Evolutionary conservation across 2,329 filamentous ascomycete species (phyloP).

Genomic region (Epicoccum nigrum): DNA sequence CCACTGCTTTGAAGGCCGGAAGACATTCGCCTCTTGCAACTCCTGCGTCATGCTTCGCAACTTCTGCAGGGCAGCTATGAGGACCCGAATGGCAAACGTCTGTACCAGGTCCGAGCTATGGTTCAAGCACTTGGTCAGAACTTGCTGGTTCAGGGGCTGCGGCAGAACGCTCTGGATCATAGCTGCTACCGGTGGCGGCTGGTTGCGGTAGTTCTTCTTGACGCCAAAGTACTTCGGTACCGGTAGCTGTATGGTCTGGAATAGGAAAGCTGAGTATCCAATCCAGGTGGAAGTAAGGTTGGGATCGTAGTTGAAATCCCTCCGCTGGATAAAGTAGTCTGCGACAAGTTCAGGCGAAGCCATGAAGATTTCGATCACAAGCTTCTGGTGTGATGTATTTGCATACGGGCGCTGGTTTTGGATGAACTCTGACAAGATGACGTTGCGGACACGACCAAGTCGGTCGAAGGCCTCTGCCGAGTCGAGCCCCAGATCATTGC

Average conservation of each 20-base stretch:
- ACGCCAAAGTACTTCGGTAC: slow-evolving; percentile 76
- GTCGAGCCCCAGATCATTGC: slow-evolving; percentile 70
- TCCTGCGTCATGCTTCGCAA: slow-evolving; percentile 68
- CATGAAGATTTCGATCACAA: slow-evolving; percentile 79
- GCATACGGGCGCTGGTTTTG: slow-evolving; percentile 83
- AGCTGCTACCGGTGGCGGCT: slow-evolving; percentile 79
- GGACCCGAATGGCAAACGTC: slow-evolving; percentile 81
- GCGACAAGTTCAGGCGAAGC: slow-evolving; percentile 85
- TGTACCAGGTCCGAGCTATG: slow-evolving; percentile 79
- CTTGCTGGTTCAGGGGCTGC: slow-evolving; percentile 78
- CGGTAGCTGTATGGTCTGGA: slow-evolving; percentile 76
- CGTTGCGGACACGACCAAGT: slow-evolving; percentile 77
- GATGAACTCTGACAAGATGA: slow-evolving; percentile 77
- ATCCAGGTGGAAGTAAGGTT: slow-evolving; percentile 95
- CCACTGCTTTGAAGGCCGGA: slow-evolving; percentile 63
- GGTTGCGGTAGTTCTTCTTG: slow-evolving; percentile 63
- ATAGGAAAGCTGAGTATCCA: slow-evolving; percentile 87
- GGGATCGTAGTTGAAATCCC: slow-evolving; percentile 81
- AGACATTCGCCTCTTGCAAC: slow-evolving; percentile 58
- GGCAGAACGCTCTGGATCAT: slow-evolving; percentile 88
- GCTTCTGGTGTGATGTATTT: slow-evolving; percentile 78
- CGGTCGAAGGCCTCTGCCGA: slow-evolving; percentile 73
- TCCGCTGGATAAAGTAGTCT: slow-evolving; percentile 82
- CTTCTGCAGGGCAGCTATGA: slow-evolving; percentile 81
- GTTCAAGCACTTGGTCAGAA: slow-evolving; percentile 77